Evolutionary conservation across 495 filamentous ascomycete genomes (phyloP).

Genomic region (Aspergillus saccharolyticus): DNA sequence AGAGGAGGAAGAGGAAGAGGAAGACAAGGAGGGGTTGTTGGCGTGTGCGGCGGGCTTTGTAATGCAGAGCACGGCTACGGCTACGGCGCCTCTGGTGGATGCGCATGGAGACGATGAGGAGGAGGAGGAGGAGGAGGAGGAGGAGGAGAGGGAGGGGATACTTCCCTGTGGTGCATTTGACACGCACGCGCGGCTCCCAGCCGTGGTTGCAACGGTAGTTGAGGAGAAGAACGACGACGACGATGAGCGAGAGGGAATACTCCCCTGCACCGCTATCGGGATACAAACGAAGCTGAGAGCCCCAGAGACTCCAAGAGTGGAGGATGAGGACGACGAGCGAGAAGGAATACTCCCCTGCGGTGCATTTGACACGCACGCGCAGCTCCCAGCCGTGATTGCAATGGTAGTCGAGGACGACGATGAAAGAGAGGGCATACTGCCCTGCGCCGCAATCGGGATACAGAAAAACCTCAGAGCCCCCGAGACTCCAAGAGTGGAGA

Average conservation of each 20-base stretch:
- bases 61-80: not conserved
- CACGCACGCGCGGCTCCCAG: too few species aligned
- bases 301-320: not conserved
- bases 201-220: too few species aligned
- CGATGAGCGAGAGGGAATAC: too few species aligned
- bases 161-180: not conserved
- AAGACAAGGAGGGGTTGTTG: not conserved
- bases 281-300: not conserved
- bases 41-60: not conserved
- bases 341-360: not conserved
- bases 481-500: not conserved
- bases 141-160: not conserved
- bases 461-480: not conserved
- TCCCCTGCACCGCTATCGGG: too few species aligned
- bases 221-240: too few species aligned
- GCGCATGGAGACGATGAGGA: not conserved
- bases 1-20: not conserved
- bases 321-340: not conserved
- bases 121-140: not conserved
- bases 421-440: not conserved
- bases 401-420: not conserved
- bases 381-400: not conserved
- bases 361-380: not conserved
- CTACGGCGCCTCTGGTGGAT: not conserved
- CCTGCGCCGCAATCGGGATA: not conserved